These are phyloP conservation scores for Gossypium raimondii DNA, from an alignment of 345 rosid genomes.

Conservation along the genomic window DNA sequence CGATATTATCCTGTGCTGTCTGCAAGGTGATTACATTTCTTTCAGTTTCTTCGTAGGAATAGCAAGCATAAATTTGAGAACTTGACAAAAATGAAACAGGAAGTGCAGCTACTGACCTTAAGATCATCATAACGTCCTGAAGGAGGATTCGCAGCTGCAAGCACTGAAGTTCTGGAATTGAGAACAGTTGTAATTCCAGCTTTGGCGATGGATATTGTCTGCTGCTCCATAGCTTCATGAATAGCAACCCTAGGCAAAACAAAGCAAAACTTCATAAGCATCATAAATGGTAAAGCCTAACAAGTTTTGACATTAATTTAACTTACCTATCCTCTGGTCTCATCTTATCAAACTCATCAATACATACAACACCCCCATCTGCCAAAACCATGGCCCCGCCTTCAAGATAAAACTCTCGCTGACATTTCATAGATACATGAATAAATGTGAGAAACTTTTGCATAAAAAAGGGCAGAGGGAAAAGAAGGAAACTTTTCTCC, in stretches of 20 bases:
- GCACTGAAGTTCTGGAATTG: slow-evolving; percentile 95
- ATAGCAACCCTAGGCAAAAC: slow-evolving; percentile 74
- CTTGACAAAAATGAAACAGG: slow-evolving; percentile 4
- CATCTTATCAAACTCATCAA: slow-evolving; percentile 98
- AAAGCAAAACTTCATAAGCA: slow-evolving; percentile 6
- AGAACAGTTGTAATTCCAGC: slow-evolving; percentile 98
- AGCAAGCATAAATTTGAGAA: slow-evolving; percentile 6
- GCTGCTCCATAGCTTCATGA: slow-evolving; percentile 99
- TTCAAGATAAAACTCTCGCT: slow-evolving; percentile 99
- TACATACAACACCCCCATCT: slow-evolving; percentile 98
- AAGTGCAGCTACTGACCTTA: slow-evolving; percentile 45
- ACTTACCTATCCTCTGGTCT: slow-evolving; percentile 92
- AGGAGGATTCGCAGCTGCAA: slow-evolving; percentile 98
- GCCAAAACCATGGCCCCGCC: slow-evolving; percentile 99
- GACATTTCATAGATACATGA: slow-evolving; percentile 19
- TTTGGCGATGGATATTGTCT: slow-evolving; percentile 96
- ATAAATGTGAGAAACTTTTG: slow-evolving; percentile 20
- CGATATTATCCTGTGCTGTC: slow-evolving; percentile 95
- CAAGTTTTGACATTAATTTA: neutral
- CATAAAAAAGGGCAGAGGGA: neutral
- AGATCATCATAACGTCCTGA: slow-evolving; percentile 98
- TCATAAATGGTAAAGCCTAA: neutral
- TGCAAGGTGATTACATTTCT: slow-evolving; percentile 26
- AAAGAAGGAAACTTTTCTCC: neutral
- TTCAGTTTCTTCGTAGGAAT: slow-evolving; percentile 16